Evolutionary conservation across 1,284 basidiomycete species (phyloP), one percentile per base, ranked within the genome.

Genomic region (Vanrija sp.): DNA sequence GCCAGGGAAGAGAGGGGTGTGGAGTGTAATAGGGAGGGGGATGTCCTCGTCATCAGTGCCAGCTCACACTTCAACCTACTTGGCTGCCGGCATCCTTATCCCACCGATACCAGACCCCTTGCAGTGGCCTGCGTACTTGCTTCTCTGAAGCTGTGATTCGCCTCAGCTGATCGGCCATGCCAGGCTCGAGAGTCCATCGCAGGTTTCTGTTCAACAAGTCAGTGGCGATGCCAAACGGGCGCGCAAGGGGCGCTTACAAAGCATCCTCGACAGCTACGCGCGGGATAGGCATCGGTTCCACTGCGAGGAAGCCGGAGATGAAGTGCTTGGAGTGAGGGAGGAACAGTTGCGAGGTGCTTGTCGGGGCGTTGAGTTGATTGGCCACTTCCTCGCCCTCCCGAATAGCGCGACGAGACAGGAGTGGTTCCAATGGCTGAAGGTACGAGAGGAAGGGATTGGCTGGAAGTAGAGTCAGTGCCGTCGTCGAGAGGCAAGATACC

Each of bases 261-360:
- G 38, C 47, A 3, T 49, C 43, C 15, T 19, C 12, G 2, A 20
- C 27, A 1, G 38, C 41, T 6, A 49, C 19, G 3, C 19, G 18
- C 3, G 38, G 19, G 3, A 19, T 9, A 14, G 27, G 15, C 14
- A 35, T 4, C n/a, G 12, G 19, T 1, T 45, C 37, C 4, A 49
- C 43, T 1, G 20, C 6, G 14, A 48, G 12, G 8, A 18, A 41
- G 3, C 47, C 47, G 2, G 27, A 6, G 25, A 31, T 31, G 15
- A 49, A 54, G 43, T 49, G 31, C 16, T 37, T 36, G 16, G 52
- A 54, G 16, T 16, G 16, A n/a, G 52, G 52, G 4, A 45, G 37
- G 20, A 49, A 54, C 14, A 54, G 47, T 25, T 31, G 41, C 14
- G 41, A 22, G 19, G 44, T 6, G 7, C 20, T n/a, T 6, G 27